Evolutionary conservation across 352 stramenopile species (phyloP).

Genomic region (Phytophthora sp.): DNA sequence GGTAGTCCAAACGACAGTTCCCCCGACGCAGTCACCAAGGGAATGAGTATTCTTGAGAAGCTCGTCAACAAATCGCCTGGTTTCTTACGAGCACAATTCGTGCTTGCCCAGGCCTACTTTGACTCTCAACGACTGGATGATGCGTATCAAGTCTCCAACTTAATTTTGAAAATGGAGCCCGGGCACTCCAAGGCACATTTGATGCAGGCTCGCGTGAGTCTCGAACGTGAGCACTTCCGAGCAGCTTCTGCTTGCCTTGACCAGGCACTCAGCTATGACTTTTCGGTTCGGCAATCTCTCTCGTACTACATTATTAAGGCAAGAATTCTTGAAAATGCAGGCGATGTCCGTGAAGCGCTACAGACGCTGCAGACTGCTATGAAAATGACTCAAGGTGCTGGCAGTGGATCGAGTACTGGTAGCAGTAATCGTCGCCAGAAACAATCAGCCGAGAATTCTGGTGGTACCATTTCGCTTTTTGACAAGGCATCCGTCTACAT

Average conservation of each 20-base stretch:
- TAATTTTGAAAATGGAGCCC: slow-evolving; percentile 83
- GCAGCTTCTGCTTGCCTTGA: slow-evolving; percentile 81
- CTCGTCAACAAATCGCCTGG: slow-evolving; percentile 84
- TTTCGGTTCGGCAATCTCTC: slow-evolving; percentile 83
- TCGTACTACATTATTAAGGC: slow-evolving; percentile 91
- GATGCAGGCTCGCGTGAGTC: slow-evolving; percentile 79
- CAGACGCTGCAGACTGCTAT: slow-evolving; percentile 82
- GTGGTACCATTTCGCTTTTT: slow-evolving; percentile 57
- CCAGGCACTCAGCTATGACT: slow-evolving; percentile 90
- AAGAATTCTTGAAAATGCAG: slow-evolving; percentile 77
- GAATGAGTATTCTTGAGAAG: slow-evolving; percentile 74
- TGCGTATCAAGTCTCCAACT: slow-evolving; percentile 76
- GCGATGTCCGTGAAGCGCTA: slow-evolving; percentile 82
- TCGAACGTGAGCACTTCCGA: slow-evolving; percentile 80
- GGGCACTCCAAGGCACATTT: slow-evolving; percentile 79
- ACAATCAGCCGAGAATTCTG: slow-evolving; percentile 3
- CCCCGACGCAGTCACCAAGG: slow-evolving; percentile 37
- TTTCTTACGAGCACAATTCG: slow-evolving; percentile 83
- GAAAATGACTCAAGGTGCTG: slow-evolving; percentile 53
- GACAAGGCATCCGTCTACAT: slow-evolving; percentile 92
- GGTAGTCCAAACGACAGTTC: slow-evolving; percentile 13
- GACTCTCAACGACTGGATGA: slow-evolving; percentile 71
- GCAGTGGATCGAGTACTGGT: neutral
- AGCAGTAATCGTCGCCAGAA: slow-evolving; percentile 20
- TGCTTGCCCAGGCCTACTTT: slow-evolving; percentile 87